Evolutionary conservation across 2,329 filamentous ascomycete species (phyloP).

Genomic region (Aspergillus terreus): DNA sequence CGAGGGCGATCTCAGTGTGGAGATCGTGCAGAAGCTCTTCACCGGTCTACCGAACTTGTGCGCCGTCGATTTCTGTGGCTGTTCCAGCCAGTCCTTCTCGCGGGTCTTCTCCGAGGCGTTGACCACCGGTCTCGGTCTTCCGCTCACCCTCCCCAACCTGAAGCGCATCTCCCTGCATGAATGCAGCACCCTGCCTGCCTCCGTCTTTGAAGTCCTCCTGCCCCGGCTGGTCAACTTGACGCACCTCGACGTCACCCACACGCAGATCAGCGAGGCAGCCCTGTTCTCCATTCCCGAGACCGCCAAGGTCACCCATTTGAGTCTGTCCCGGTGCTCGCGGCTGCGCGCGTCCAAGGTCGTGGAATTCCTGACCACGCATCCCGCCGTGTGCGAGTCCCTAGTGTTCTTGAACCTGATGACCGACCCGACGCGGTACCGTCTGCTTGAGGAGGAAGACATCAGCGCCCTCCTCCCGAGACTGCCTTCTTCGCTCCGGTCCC

Average conservation of each 20-base stretch:
- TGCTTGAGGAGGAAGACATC: constrained; percentile 65
- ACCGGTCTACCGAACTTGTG: constrained; percentile 60
- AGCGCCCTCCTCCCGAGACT: constrained; percentile 62
- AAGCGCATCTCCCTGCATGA: constrained; percentile 73
- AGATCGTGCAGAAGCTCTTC: constrained; percentile 68
- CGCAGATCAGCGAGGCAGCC: constrained; percentile 68
- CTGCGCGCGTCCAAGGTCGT: constrained; percentile 65
- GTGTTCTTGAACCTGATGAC: constrained; percentile 70
- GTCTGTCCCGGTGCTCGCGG: constrained; percentile 70
- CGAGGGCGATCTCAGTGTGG: constrained; percentile 67
- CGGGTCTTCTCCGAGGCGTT: constrained; percentile 59
- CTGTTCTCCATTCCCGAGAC: constrained; percentile 67
- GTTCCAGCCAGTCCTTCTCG: constrained; percentile 65
- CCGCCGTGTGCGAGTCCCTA: constrained; percentile 61
- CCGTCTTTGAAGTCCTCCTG: constrained; percentile 65
- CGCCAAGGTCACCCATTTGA: constrained; percentile 71
- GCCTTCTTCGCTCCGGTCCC: constrained; percentile 64
- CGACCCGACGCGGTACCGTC: constrained; percentile 67
- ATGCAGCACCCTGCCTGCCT: constrained; percentile 66
- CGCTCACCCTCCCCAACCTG: constrained; percentile 56
- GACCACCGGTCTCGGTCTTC: constrained; percentile 41
- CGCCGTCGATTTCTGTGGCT: constrained; percentile 74
- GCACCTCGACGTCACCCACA: constrained; percentile 76
- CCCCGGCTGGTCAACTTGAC: constrained; percentile 68
- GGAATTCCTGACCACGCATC: constrained; percentile 67